Evolutionary conservation across 139 green algal genomes (phyloP).

Genomic region (Chlamydomonas sp.): DNA sequence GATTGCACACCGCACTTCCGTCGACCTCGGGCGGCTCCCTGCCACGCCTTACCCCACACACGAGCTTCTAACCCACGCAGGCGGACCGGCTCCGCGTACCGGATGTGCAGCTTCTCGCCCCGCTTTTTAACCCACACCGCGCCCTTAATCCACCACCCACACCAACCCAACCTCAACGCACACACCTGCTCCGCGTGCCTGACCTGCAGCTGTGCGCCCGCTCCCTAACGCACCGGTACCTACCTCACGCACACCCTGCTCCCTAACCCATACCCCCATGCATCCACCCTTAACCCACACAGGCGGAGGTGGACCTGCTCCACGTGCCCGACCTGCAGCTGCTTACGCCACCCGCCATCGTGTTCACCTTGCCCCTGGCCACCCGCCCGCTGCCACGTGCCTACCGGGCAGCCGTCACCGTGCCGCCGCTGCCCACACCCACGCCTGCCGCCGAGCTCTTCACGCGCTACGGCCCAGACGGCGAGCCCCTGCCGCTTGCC

Average conservation of each 20-base stretch:
- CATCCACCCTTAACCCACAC: neutral
- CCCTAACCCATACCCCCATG: neutral
- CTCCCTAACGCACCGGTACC: no score
- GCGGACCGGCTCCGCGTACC: no score
- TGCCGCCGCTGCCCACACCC: neutral
- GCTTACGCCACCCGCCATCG: neutral
- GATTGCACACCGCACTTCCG: no score
- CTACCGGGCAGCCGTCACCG: slow-evolving; percentile 11
- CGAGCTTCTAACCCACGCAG: no score
- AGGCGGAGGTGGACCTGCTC: slow-evolving; percentile 29
- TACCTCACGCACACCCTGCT: neutral
- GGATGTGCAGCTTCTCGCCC: no score
- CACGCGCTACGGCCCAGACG: slow-evolving; percentile 4
- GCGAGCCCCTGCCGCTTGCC: neutral
- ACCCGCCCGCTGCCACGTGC: neutral
- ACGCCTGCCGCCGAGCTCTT: slow-evolving; percentile 1
- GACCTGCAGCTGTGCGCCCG: no score
- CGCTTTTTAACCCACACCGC: no score
- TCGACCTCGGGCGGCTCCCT: no score
- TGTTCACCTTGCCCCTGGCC: neutral
- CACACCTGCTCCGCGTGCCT: no score
- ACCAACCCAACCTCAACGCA: no score
- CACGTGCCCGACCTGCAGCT: slow-evolving; percentile 18
- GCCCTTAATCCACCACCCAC: no score
- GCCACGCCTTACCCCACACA: no score